Evolutionary conservation across 495 filamentous ascomycete genomes (phyloP), one percentile per base, ranked within the genome.

Genomic region (Hypoxylon lienhwacheense): DNA sequence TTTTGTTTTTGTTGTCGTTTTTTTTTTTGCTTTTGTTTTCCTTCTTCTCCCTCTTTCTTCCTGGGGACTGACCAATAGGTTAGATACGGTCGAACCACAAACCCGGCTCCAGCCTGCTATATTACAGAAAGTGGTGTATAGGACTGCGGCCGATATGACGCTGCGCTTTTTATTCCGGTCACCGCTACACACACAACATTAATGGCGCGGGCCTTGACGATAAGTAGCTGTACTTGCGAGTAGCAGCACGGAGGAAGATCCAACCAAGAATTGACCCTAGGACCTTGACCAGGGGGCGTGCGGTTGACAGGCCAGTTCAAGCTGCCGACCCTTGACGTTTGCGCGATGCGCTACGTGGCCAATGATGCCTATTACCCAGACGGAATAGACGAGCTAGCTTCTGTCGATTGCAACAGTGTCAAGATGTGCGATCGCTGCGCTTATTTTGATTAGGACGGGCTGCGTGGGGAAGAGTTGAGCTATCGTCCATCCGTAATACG

Each of bases 1-100:
- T n/a, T n/a, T n/a, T n/a, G n/a, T n/a, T n/a, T n/a, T n/a, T n/a
- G n/a, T n/a, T n/a, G n/a, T n/a, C n/a, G n/a, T n/a, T n/a, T n/a
- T n/a, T n/a, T n/a, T n/a, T n/a, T n/a, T n/a, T n/a, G n/a, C n/a
- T n/a, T n/a, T n/a, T n/a, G n/a, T n/a, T n/a, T n/a, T n/a, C n/a
- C n/a, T n/a, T n/a, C n/a, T n/a, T n/a, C n/a, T n/a, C n/a, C n/a
- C 47, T 45, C 56, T 47, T 40, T 44, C 47, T 47, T 28, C 56
- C 41, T 40, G 44, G 33, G 24, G 44, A 32, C 55, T n/a, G n/a
- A 44, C 46, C 50, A 52, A 43, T 57, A 40, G 52, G 28, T n/a
- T 53, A 66, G 58, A 60, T 57, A 45, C 53, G 41, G 55, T 46
- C 57, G 53, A 65, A 61, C 53, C 50, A 59, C 48, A 48, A 46